phyloP scores from a whole-genome alignment of 495 filamentous ascomycete genomes.

The Aspergillus carlsbadensis region DNA sequence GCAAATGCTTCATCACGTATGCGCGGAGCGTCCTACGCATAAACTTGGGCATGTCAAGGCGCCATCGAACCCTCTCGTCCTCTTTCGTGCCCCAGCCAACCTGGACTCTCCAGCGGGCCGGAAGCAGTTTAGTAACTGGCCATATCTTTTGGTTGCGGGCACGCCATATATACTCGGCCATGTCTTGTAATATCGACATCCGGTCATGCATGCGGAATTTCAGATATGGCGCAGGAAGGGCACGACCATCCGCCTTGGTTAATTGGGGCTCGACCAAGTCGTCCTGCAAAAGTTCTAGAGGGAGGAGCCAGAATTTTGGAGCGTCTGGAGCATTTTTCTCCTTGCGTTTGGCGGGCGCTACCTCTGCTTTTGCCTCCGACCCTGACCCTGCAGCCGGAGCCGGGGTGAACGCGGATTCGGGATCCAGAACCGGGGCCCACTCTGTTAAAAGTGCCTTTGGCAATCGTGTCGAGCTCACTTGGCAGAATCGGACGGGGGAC shows the following conservation, averaged over 20 bases:
- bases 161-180: slow-evolving; percentile 12
- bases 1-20: slow-evolving; percentile 41
- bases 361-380: too few relatives aligned
- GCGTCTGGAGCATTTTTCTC: background rate
- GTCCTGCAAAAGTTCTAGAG: slow-evolving; percentile 45
- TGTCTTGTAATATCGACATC: slow-evolving; percentile 23
- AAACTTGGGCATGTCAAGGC: slow-evolving; percentile 65
- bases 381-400: background rate
- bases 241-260: too few relatives aligned
- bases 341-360: background rate
- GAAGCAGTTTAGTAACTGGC: slow-evolving; percentile 25
- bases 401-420: slow-evolving; percentile 28
- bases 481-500: slow-evolving; percentile 61
- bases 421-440: slow-evolving; percentile 57
- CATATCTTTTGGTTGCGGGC: slow-evolving; percentile 17
- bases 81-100: slow-evolving; percentile 28
- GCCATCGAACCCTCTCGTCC: slow-evolving; percentile 51
- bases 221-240: too few relatives aligned
- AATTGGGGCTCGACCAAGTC: slow-evolving; percentile 6
- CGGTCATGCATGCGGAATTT: slow-evolving; percentile 31
- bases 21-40: slow-evolving; percentile 53
- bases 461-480: slow-evolving; percentile 51
- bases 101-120: slow-evolving; percentile 39
- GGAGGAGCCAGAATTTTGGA: slow-evolving; percentile 56
- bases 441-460: slow-evolving; percentile 65